Evolutionary conservation across 1,284 basidiomycete genomes (phyloP), one percentile per base, ranked within the genome.

Genomic region (Agaricales sp.): DNA sequence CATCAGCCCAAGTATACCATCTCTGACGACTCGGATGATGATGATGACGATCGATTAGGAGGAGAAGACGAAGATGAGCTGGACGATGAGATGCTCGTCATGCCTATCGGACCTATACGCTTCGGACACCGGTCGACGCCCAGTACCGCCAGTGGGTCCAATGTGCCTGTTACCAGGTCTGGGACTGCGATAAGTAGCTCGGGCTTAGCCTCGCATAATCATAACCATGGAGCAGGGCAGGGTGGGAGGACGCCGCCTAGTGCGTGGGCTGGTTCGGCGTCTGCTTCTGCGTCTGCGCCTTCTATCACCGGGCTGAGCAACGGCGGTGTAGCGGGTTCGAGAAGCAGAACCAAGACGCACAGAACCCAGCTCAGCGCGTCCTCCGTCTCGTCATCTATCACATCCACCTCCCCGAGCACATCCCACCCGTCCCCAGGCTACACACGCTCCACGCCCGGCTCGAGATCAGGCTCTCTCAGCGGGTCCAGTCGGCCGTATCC

Each of bases 71-170:
- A 84, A 52, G 79, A 83, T 23, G 78, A 79, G 43, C 75, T 83
- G 47, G 83, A 86, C 58, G 82, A 86, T 60, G 78, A 71, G 44
- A 81, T 84, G 77, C 71, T 86, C 46, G 77, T 84, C 18, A 84
- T 85, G 83, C 78, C 81, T 2, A 70, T 84, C 47, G 82, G 78
- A 0, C 78, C 78, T 16, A 63, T 54, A 14, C 54, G 52, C 1
- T 54, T 55, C 38, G 50, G 49, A 16, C 23, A 41, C 20, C 6
- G 54, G 20, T 53, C 51, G 45, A 51, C 52, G 46, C 48, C 55
- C 49, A 54, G 52, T 45, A 48, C 53, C 0, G 51, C 54, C 47
- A 51, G 53, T 43, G 25, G 51, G 38, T 35, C 51, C 18, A 39
- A 1, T 44, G 47, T 48, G 26, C 51, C 14, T 38, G 46, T 19